A percentile compares a stretch with the other conserved stretches of the same genome.
These are phyloP conservation scores for Epichloe hybrida DNA, from an alignment of 2,329 filamentous ascomycete genomes.

Conservation along the genomic window DNA sequence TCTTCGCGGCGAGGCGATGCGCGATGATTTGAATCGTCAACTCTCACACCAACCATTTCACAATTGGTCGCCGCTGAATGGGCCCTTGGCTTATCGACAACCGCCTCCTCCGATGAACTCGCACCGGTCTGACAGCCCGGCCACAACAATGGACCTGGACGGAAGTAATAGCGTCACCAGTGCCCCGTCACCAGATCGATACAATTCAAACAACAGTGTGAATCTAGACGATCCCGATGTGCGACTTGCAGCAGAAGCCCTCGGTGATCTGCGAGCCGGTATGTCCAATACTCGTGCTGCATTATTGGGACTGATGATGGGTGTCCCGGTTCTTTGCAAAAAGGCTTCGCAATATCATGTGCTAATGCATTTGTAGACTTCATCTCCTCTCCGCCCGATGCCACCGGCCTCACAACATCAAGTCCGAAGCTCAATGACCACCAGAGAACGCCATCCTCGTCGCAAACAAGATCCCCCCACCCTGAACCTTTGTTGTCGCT, in stretches of 20 bases:
- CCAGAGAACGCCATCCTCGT: constrained; percentile 2
- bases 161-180: constrained; percentile 24
- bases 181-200: constrained; percentile 30
- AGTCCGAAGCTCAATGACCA: constrained; percentile 14
- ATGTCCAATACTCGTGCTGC: constrained; percentile 15
- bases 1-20: constrained; percentile 10
- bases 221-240: constrained; percentile 55
- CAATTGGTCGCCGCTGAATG: constrained; percentile 35
- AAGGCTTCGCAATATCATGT: not conserved
- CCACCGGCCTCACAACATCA: constrained; percentile 28
- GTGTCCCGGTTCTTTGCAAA: too few species aligned
- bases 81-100: constrained; percentile 30
- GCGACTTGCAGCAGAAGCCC: constrained; percentile 57
- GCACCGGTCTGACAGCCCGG: constrained; percentile 30
- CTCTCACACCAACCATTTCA: constrained; percentile 15
- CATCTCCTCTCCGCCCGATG: constrained; percentile 46
- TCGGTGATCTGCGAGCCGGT: constrained; percentile 59
- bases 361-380: constrained; percentile 35
- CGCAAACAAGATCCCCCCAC: constrained; percentile 28
- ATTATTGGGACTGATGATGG: not conserved
- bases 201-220: constrained; percentile 32
- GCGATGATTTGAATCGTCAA: constrained; percentile 6
- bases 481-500: constrained; percentile 75
- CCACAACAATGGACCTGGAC: constrained; percentile 34
- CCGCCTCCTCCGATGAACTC: constrained; percentile 9